Percentiles rank a stretch among this genome's conserved stretches.
phyloP scores from a whole-genome alignment of 2,329 filamentous ascomycete species.

The Plectosphaerella cucumerina region DNA sequence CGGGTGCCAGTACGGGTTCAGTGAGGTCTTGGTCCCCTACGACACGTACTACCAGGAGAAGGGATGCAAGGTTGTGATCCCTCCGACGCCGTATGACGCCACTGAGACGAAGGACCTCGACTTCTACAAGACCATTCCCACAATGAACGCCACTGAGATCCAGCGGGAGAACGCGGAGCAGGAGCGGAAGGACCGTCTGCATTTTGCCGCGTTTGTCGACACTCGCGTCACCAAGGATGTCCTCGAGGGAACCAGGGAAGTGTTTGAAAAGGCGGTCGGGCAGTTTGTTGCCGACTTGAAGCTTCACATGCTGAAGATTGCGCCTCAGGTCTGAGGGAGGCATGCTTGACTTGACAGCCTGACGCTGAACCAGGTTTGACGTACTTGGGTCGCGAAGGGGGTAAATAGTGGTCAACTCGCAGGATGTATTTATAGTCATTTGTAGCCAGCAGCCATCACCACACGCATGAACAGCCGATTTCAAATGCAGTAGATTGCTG shows the following conservation, averaged over 20 bases:
- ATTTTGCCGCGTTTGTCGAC: neutral
- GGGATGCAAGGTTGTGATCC: neutral
- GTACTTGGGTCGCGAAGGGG: too few relatives aligned
- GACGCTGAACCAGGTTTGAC: neutral
- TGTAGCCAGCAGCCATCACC: too few relatives aligned
- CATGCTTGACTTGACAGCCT: too few relatives aligned
- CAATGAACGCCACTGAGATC: neutral
- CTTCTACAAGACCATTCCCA: neutral
- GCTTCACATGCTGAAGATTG: neutral
- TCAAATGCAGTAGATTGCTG: too few relatives aligned
- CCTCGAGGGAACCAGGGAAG: neutral
- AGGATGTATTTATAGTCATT: too few relatives aligned
- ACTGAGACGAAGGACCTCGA: neutral
- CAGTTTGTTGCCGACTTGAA: neutral
- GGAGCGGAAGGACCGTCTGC: neutral
- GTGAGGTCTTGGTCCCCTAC: neutral
- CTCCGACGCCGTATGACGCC: neutral
- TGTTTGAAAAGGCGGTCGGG: neutral
- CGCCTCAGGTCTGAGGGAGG: neutral
- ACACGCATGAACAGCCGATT: too few relatives aligned
- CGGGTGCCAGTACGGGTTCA: neutral
- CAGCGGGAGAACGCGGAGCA: neutral
- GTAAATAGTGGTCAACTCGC: too few relatives aligned
- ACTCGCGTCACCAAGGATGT: neutral
- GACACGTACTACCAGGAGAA: neutral